Base-by-base conservation (phyloP, 352 stramenopile genomes). In the Achlya hypogyna region DNA sequence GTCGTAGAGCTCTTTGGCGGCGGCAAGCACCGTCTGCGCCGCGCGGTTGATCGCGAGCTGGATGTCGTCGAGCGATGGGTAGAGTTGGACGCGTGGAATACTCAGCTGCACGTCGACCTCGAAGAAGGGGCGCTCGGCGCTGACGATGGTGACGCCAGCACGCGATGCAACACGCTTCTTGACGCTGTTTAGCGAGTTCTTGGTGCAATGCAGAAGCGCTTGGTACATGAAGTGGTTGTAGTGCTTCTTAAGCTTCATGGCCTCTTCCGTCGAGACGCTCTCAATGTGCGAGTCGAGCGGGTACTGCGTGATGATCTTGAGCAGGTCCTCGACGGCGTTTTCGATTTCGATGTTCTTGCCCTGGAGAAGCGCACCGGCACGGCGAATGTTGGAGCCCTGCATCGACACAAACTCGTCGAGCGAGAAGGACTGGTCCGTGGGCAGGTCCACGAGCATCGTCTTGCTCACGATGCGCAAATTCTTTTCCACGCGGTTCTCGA, bases 201-300 rank as follows among this genome's bases (percentile, higher is more conserved):
- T 99, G 16, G 93, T 97, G 69, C 95, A 98, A 73, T 98, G 93
- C 6, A 99, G 75, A 56, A 99, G 78, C 49, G 96, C 95, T 72
- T 97, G 93, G 70, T 99, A 99, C 93, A 99, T 98, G 69, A 99
- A 98, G 75, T 99, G 94, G 75, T 98, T 98, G 84, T 99, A 99
- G 76, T 99, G 96, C 69, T 98, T 96, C 69, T 97, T 97, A 20
- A 99, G 83, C 74, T 98, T 98, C 60, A 89, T 78, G 10, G 97
- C 84, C 71, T 99, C 97, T 27, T 98, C 91, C 59, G 93, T 85
- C 0, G 84, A 93, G 14, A 98, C 91, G 9, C 77, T 75, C 62
- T 99, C 95, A 34, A 98, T 95, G 70, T 98, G 93, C 27, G 93
- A 96, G 71, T 99, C 96, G 40, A 99, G 83, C 0, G 92, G 85